These are phyloP conservation scores for Glutinoglossum americanum DNA, from an alignment of 495 filamentous ascomycete genomes.

Conservation along the genomic window DNA sequence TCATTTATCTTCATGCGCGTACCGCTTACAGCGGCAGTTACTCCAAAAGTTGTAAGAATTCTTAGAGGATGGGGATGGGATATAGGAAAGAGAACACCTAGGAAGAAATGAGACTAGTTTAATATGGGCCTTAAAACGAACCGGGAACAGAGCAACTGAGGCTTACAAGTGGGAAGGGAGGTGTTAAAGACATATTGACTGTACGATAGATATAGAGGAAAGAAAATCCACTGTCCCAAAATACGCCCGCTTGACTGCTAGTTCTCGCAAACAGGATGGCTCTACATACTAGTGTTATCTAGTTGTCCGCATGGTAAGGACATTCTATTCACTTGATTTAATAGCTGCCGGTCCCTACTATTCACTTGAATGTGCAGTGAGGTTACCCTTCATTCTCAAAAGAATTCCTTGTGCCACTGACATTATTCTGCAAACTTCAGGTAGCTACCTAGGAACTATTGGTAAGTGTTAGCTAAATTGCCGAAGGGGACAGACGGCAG, in stretches of 20 bases:
- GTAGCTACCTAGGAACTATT: too few relatives aligned
- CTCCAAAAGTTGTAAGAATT: conserved; percentile 76
- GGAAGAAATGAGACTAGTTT: conserved; percentile 11
- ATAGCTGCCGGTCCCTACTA: not conserved
- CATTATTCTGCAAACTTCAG: too few relatives aligned
- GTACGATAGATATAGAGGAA: not conserved
- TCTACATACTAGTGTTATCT: not conserved
- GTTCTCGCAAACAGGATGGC: not conserved
- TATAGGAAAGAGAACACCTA: conserved; percentile 40
- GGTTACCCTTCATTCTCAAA: too few relatives aligned
- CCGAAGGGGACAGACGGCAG: too few relatives aligned
- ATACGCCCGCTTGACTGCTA: not conserved
- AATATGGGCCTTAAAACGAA: not conserved
- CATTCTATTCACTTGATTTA: too few relatives aligned
- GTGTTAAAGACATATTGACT: not conserved
- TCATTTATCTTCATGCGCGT: conserved; percentile 90
- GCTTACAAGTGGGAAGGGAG: not conserved
- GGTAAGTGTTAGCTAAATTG: too few relatives aligned
- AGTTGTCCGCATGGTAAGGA: not conserved
- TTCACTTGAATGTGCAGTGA: too few relatives aligned
- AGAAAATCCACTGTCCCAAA: not conserved
- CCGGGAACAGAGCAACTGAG: not conserved
- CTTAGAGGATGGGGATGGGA: conserved; percentile 69
- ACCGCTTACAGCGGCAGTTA: conserved; percentile 70
- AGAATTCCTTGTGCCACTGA: too few relatives aligned